Percentiles rank a stretch among this genome's conserved stretches.
phyloP scores from a whole-genome alignment of 1,284 basidiomycete species.

The Trametes sp. region DNA sequence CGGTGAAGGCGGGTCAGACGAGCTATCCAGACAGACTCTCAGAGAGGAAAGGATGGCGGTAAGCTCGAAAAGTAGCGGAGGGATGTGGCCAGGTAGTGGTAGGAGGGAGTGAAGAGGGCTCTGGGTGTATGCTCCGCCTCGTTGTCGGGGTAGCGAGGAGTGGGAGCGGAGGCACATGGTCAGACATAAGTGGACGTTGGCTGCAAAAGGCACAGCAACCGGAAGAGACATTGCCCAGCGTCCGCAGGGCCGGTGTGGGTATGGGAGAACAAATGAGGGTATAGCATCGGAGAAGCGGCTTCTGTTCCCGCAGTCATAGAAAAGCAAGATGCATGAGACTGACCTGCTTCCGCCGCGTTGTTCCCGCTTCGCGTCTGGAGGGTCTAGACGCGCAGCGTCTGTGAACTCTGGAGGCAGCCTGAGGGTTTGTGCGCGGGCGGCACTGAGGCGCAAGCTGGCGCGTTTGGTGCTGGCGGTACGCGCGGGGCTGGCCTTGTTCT shows the following conservation, averaged over 20 bases:
- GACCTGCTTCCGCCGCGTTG: constrained; percentile 10
- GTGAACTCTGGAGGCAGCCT: constrained; percentile 8
- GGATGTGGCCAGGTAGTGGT: constrained; percentile 1
- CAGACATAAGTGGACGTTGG: not conserved
- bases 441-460: constrained; percentile 20
- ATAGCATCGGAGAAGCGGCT: constrained; percentile 4
- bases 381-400: constrained; percentile 1
- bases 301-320: constrained; percentile 9
- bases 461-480: constrained; percentile 24
- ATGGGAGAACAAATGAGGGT: not conserved
- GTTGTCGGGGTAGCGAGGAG: constrained; percentile 5
- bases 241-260: not conserved
- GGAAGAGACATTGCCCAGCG: constrained; percentile 12
- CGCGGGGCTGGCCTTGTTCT: constrained; percentile 25
- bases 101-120: constrained; percentile 2
- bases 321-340: not conserved
- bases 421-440: constrained; percentile 18
- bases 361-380: not conserved
- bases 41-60: not conserved
- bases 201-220: constrained; percentile 5
- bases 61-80: constrained; percentile 10
- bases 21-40: not conserved
- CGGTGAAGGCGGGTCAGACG: not conserved
- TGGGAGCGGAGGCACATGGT: constrained; percentile 27
- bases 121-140: constrained; percentile 1